Percentiles rank a stretch among this genome's conserved stretches.
Evolutionary conservation across 2,329 filamentous ascomycete genomes (phyloP).

Genomic region (Fusarium sp.): DNA sequence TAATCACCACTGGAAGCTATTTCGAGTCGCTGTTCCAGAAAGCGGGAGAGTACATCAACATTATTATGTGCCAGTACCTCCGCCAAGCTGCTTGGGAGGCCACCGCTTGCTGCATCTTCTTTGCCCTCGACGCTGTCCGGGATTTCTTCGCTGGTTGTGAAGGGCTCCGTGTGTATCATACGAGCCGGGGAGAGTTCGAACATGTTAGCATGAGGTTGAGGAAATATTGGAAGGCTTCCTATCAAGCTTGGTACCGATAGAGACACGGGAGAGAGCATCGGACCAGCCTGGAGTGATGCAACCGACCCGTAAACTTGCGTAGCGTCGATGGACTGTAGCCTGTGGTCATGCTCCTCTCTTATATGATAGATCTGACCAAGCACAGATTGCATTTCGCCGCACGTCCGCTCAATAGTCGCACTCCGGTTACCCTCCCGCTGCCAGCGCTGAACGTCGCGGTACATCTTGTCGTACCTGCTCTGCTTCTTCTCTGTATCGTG

Average conservation of each 20-base stretch:
- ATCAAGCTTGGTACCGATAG: too few relatives aligned
- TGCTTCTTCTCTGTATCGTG: constrained; percentile 90
- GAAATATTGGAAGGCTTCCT: too few relatives aligned
- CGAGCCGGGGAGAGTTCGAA: too few relatives aligned
- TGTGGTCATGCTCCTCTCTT: constrained; percentile 56
- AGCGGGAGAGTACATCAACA: too few relatives aligned
- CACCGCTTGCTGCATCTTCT: too few relatives aligned
- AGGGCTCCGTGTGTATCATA: too few relatives aligned
- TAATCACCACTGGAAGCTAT: not conserved
- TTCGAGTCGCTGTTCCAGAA: not conserved
- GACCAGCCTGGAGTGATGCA: not conserved
- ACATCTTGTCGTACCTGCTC: constrained; percentile 80
- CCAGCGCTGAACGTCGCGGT: constrained; percentile 83
- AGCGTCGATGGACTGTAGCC: constrained; percentile 52
- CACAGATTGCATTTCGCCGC: constrained; percentile 78
- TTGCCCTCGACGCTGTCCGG: too few relatives aligned
- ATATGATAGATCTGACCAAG: constrained; percentile 70
- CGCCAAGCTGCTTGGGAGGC: too few relatives aligned
- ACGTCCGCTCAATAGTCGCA: constrained; percentile 79
- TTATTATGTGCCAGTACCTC: not conserved
- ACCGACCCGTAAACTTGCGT: not conserved
- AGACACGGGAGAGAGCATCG: too few relatives aligned
- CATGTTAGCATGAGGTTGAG: too few relatives aligned
- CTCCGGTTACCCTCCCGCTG: constrained; percentile 79
- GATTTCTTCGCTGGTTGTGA: too few relatives aligned